Conservation (phyloP, 148 eudicot genomes). For the Camellia lanceoleosa region DNA sequence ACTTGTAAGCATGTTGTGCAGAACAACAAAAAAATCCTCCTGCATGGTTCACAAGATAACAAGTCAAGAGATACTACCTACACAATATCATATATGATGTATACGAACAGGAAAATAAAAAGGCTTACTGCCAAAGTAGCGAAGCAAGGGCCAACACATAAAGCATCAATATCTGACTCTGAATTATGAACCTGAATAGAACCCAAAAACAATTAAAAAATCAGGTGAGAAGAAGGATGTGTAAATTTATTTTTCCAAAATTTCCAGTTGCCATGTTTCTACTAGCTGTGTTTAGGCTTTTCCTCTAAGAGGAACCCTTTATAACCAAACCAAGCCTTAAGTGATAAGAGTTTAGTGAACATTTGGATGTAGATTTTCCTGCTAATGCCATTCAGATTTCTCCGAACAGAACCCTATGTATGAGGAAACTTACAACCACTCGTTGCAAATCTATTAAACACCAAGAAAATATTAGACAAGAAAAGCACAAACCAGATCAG, state of each 20-base stretch:
- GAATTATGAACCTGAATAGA: conserved; percentile 48
- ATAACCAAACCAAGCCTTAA: not conserved
- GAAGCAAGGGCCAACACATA: conserved; percentile 60
- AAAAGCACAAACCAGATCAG: not conserved
- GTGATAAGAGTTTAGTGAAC: not conserved
- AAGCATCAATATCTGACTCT: conserved; percentile 57
- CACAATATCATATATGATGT: not conserved
- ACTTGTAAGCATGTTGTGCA: conserved; percentile 45
- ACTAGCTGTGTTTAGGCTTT: no score
- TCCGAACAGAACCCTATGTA: not conserved
- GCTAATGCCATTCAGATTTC: not conserved
- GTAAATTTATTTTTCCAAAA: not conserved
- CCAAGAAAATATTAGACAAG: not conserved
- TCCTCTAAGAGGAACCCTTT: no score
- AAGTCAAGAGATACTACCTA: conserved; percentile 8
- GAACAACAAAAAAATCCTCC: conserved; percentile 60
- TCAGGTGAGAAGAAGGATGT: not conserved
- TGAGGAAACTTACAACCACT: not conserved
- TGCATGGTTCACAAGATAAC: conserved; percentile 18
- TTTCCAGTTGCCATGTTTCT: no score
- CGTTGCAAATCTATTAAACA: not conserved
- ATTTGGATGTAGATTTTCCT: no score
- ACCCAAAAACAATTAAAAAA: not conserved
- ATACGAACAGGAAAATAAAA: not conserved
- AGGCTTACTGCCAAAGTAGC: conserved; percentile 50